Base-by-base conservation (phyloP, 352 stramenopile genomes). In the Pelagophyceae sp. region DNA sequence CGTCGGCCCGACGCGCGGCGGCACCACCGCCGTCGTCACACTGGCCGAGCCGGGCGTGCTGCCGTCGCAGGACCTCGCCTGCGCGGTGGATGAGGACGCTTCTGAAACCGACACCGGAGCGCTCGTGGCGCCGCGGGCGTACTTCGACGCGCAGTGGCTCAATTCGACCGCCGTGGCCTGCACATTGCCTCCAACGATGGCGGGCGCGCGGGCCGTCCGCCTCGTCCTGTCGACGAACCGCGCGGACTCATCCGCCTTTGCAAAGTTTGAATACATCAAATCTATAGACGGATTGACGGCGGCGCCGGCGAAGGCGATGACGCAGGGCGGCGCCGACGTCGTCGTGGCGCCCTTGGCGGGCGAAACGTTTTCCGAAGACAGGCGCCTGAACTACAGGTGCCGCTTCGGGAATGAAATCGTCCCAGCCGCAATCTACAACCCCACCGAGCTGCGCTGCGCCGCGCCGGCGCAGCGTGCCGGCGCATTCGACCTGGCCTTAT, bases 201-300 rank as follows among this genome's bases (percentile, higher is more conserved):
- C 38, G 58, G 76, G 76, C 35, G 32, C n/a, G n/a, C n/a, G n/a
- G n/a, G n/a, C 78, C 25, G 72, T 60, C 25, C 51, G 31, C 27
- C 0, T 79, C 35, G 31, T 69, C 40, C 29, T 81, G 37, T 78
- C 74, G 35, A 40, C 72, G 32, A 82, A 82, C 69, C 65, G 78
- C 29, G 75, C 80, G 23, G 78, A 82, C 58, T 63, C 67, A 32
- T 29, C 37, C 45, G n/a, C 80, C 65, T 37, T 45, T 31, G 38
- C 69, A 20, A 1, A 0, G 20, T 83, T 80, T 35, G 54, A 63
- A 27, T 37, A 72, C 45, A 51, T 40, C 2, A 31, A 27, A 38
- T 38, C 60, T 19, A 35, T 33, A 23, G n/a, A 31, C 67, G 50
- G 69, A 11, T 58, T 80, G 20, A 33, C 31, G n/a, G 67, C 72